Percentiles rank a stretch among this genome's conserved stretches.
phyloP scores from a whole-genome alignment of 176 grass and related monocot genomes.

The Chrysopogon serrulatus region DNA sequence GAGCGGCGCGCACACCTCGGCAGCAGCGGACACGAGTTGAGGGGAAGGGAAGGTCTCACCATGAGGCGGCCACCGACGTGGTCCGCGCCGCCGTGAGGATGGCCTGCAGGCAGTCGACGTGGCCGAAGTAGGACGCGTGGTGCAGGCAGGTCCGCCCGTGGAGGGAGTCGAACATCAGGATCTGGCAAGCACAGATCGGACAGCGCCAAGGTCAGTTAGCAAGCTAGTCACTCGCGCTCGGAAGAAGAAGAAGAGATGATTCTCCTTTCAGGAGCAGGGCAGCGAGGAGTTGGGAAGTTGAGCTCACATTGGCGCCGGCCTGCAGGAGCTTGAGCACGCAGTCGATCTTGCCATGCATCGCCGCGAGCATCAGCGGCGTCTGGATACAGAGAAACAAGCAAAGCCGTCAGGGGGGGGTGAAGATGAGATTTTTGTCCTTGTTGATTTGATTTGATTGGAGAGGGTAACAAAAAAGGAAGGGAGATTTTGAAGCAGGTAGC shows the following conservation, averaged over 20 bases:
- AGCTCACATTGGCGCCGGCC: constrained; percentile 79
- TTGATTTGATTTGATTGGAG: neutral
- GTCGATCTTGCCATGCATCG: constrained; percentile 81
- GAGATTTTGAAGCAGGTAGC: neutral
- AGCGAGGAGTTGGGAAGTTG: neutral
- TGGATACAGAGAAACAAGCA: neutral
- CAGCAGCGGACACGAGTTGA: neutral
- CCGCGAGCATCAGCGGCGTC: constrained; percentile 79
- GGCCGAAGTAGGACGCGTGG: constrained; percentile 85
- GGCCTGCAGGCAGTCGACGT: constrained; percentile 62
- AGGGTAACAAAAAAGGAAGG: neutral
- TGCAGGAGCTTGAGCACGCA: constrained; percentile 74
- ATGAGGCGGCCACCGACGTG: constrained; percentile 64
- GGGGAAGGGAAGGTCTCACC: constrained; percentile 28
- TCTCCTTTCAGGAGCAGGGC: no score
- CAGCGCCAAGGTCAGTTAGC: neutral
- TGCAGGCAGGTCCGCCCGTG: constrained; percentile 84
- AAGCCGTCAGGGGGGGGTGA: neutral
- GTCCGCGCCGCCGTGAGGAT: constrained; percentile 71
- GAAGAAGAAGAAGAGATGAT: neutral
- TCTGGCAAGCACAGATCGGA: constrained; percentile 27
- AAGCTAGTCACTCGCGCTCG: neutral
- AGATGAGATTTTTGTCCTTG: neutral
- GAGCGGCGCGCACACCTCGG: no score
- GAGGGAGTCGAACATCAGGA: constrained; percentile 90